These are phyloP conservation scores for Jackrogersella multiformis DNA, from an alignment of 495 filamentous ascomycete species.

Conservation along the genomic window DNA sequence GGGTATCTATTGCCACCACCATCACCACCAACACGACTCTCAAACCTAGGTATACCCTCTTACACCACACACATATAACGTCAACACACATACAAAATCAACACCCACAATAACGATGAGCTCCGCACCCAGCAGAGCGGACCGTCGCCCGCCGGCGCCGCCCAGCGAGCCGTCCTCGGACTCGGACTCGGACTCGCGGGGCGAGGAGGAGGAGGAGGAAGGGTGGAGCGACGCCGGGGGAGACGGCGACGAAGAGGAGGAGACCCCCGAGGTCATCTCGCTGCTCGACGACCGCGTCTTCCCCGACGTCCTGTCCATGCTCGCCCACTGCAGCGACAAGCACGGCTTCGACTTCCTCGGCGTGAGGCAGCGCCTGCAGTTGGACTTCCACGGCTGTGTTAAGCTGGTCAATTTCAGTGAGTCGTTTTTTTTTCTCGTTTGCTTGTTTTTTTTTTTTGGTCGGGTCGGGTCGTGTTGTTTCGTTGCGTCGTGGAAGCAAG, in stretches of 20 bases:
- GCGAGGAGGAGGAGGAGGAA: conserved; percentile 69
- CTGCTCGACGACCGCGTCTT: conserved; percentile 76
- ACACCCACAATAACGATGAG: conserved; percentile 26
- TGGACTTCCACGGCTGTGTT: conserved; percentile 85
- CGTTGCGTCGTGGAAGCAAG: background rate
- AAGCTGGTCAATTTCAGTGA: conserved; percentile 84
- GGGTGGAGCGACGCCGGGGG: conserved; percentile 81
- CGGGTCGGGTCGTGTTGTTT: too few species aligned
- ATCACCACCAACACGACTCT: too few species aligned
- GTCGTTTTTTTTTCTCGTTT: conserved; percentile 23
- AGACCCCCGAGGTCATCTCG: conserved; percentile 68
- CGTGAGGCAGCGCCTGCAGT: conserved; percentile 67
- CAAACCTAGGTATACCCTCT: too few species aligned
- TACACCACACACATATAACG: too few species aligned
- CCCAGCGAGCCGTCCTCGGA: conserved; percentile 12
- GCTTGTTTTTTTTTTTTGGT: background rate
- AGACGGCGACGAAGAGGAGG: conserved; percentile 67
- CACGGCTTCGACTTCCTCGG: conserved; percentile 78
- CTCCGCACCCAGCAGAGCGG: conserved; percentile 11
- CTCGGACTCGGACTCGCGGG: conserved; percentile 39
- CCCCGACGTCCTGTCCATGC: conserved; percentile 69
- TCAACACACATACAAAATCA: background rate
- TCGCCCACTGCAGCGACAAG: conserved; percentile 75
- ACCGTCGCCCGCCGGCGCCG: conserved; percentile 14
- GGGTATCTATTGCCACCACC: too few species aligned